Evolutionary conservation across 805 yeast species (phyloP).

Genomic region (Candida yuanshanica): DNA sequence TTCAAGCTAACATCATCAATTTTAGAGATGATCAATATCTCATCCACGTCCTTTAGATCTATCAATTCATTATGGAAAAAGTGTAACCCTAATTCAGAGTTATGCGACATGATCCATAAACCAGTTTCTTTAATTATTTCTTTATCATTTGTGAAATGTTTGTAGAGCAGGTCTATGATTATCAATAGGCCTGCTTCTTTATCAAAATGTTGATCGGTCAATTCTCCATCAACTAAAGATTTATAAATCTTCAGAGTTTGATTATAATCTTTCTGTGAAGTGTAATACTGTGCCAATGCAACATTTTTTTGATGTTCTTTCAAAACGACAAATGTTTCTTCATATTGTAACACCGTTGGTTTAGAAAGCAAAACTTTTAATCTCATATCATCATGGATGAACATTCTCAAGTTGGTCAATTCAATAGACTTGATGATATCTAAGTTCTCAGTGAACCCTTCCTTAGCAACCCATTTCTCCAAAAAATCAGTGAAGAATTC

Average conservation of each 20-base stretch:
- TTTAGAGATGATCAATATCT: conserved; percentile 4
- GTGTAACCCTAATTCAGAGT: conserved; percentile 4
- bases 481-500: conserved; percentile 17
- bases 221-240: conserved; percentile 1
- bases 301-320: conserved; percentile 1
- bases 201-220: background rate
- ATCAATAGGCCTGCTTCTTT: background rate
- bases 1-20: conserved; percentile 7
- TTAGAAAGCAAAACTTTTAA: conserved; percentile 5
- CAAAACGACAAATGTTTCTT: conserved; percentile 4
- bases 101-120: conserved; percentile 5
- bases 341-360: conserved; percentile 2
- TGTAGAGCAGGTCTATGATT: conserved; percentile 3
- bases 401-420: conserved; percentile 10
- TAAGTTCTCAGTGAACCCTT: conserved; percentile 6
- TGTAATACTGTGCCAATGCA: background rate
- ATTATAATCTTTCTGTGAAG: background rate
- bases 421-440: conserved; percentile 16
- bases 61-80: conserved; percentile 7
- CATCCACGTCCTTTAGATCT: background rate
- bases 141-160: conserved; percentile 1
- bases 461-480: conserved; percentile 19
- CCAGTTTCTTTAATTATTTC: conserved; percentile 5
- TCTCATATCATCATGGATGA: conserved; percentile 8
- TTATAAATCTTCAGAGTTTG: conserved; percentile 4